phyloP scores from a whole-genome alignment of 768 basidiomycete species.

The Roridomyces roridus region DNA sequence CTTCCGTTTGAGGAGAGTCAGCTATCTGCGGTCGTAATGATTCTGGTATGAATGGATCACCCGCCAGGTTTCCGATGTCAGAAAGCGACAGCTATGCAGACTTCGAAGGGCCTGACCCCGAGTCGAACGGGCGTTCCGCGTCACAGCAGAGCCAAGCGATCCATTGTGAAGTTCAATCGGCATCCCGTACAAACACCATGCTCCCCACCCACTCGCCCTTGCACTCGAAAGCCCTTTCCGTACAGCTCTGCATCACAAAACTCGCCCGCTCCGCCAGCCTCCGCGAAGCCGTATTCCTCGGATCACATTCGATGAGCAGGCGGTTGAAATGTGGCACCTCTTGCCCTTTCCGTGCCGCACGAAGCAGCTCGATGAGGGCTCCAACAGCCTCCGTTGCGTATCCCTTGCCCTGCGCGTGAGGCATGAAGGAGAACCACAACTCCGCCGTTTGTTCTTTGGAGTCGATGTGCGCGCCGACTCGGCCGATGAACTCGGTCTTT shows the following conservation, averaged over 20 bases:
- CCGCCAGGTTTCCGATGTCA: too few relatives aligned
- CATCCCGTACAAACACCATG: constrained; percentile 4
- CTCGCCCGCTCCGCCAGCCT: constrained; percentile 5
- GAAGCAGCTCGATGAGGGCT: constrained; percentile 3
- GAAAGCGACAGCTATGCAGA: too few relatives aligned
- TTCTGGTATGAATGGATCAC: too few relatives aligned
- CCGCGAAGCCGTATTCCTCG: not conserved
- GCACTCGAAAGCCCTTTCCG: constrained; percentile 9
- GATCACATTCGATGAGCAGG: constrained; percentile 9
- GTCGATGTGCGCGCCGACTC: not conserved
- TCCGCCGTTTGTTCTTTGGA: not conserved
- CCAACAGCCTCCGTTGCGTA: constrained; percentile 1
- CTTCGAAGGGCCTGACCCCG: too few relatives aligned
- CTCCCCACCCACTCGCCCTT: constrained; percentile 15
- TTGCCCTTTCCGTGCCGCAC: not conserved
- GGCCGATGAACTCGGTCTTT: constrained; percentile 12
- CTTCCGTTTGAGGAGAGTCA: too few relatives aligned
- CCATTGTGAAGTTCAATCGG: too few relatives aligned
- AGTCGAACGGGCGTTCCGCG: too few relatives aligned
- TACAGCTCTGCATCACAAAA: constrained; percentile 4
- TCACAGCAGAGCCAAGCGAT: too few relatives aligned
- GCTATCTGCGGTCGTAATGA: too few relatives aligned
- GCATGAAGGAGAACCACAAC: constrained; percentile 11
- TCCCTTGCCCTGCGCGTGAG: not conserved
- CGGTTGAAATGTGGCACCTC: constrained; percentile 1